phyloP scores from a whole-genome alignment of 2,329 filamentous ascomycete species.

The Sclerotinia subarctica region DNA sequence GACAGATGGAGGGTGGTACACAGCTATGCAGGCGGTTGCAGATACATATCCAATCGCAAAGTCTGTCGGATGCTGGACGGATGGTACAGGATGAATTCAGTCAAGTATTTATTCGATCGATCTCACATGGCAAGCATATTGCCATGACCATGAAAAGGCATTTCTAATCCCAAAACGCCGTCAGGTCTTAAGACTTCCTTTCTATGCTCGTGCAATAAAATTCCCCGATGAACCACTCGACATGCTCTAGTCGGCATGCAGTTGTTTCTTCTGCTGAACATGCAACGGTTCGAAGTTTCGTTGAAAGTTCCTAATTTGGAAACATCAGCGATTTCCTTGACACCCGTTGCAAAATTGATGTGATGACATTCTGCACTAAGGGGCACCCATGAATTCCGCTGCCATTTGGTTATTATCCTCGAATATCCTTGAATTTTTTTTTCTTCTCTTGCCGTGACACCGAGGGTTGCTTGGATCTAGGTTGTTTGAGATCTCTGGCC shows the following conservation, averaged over 20 bases:
- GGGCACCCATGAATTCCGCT: conserved; percentile 9
- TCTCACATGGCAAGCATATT: neutral
- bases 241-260: neutral
- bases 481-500: conserved; percentile 15
- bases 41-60: conserved; percentile 10
- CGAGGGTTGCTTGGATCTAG: conserved; percentile 13
- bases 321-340: conserved; percentile 19
- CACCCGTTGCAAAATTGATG: conserved; percentile 20
- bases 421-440: neutral
- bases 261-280: conserved; percentile 5
- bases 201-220: neutral
- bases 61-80: neutral
- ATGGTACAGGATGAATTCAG: neutral
- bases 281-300: conserved; percentile 14
- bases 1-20: neutral
- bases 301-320: conserved; percentile 11
- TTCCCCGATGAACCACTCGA: conserved; percentile 10
- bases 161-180: neutral
- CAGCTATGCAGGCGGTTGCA: neutral
- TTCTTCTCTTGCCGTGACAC: conserved; percentile 8
- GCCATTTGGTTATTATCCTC: conserved; percentile 18
- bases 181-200: neutral
- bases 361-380: conserved; percentile 20
- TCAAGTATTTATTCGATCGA: neutral
- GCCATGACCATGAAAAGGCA: neutral